Base-by-base conservation (phyloP, 2,329 filamentous ascomycete genomes). In the Fusarium sp. region DNA sequence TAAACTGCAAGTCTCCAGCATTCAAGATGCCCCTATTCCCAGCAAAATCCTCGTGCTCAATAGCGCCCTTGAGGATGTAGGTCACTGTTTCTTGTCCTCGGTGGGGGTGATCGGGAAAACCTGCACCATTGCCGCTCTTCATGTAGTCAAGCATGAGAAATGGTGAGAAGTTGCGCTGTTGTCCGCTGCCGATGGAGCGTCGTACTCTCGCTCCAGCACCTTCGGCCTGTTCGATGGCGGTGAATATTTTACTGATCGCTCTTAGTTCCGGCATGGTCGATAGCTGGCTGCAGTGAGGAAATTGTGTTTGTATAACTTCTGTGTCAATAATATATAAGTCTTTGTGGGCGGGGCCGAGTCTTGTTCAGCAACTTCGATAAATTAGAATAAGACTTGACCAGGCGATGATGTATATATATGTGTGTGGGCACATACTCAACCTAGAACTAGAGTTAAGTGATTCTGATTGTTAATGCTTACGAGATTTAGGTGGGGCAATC, bases 281-380 rank as follows among this genome's bases (percentile, higher is more conserved):
- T 6, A n/a, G 5, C 1, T 50, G 10, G 47, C 5, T 17, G 11
- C 2, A 6, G 14, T 17, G 20, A 7, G 5, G 10, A 30, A 4
- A 0, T 3, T 12, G 10, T 30, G 1, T n/a, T 18, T 10, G 28
- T 50, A 4, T 12, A 12, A 17, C 2, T 50, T 30, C 5, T 4
- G 47, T 30, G 14, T 3, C 5, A 17, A 17, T 6, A 3, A 17
- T 50, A 4, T 17, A 50, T 30, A 12, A 17, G 14, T 30, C 3
- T n/a, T 12, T 2, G 10, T 12, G 5, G 28, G 10, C 10, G 8
- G 3, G 14, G 14, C 7, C 9, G 8, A 30, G 14, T 17, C 10
- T 30, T 30, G 6, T 9, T n/a, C 1, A 17, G 7, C 45, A 10
- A 30, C 20, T 30, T 48, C 4, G 4, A n/a, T 17, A 14, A 30